A percentile compares a stretch with the other conserved stretches of the same genome.
Evolutionary conservation across 2,329 filamentous ascomycete genomes (phyloP).

Genomic region (Madurella mycetomatis): DNA sequence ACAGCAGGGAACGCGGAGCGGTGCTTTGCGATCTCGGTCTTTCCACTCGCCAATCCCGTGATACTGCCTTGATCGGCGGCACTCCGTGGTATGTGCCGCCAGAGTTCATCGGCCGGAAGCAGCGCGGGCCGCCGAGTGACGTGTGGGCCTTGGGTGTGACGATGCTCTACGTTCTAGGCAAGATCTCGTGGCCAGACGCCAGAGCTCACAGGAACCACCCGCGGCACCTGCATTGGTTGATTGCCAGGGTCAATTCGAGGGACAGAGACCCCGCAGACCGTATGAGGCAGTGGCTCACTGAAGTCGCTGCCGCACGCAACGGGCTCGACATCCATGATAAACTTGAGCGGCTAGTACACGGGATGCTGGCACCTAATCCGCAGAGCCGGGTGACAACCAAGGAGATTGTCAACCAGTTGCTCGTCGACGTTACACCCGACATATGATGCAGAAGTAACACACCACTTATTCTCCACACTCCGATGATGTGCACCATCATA

Average conservation of each 20-base stretch:
- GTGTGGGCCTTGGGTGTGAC: conserved; percentile 58
- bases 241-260: conserved; percentile 49
- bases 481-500: no score
- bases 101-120: conserved; percentile 54
- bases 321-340: conserved; percentile 44
- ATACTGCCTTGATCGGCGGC: conserved; percentile 44
- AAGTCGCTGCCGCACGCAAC: conserved; percentile 47
- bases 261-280: conserved; percentile 32
- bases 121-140: conserved; percentile 51
- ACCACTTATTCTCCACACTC: no score
- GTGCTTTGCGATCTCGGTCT: conserved; percentile 59
- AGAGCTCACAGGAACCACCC: conserved; percentile 45
- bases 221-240: conserved; percentile 53
- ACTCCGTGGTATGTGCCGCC: conserved; percentile 60
- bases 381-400: conserved; percentile 51
- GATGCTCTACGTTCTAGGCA: conserved; percentile 55
- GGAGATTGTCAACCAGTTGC: conserved; percentile 44
- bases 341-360: conserved; percentile 48
- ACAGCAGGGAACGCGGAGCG: conserved; percentile 53
- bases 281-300: conserved; percentile 54
- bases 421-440: conserved; percentile 28
- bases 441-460: conserved; percentile 20
- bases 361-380: conserved; percentile 52
- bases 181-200: conserved; percentile 52
- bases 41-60: conserved; percentile 42